Evolutionary conservation across 2,329 filamentous ascomycete genomes (phyloP), one percentile per base, ranked within the genome.

Genomic region (Elsinoe batatas): DNA sequence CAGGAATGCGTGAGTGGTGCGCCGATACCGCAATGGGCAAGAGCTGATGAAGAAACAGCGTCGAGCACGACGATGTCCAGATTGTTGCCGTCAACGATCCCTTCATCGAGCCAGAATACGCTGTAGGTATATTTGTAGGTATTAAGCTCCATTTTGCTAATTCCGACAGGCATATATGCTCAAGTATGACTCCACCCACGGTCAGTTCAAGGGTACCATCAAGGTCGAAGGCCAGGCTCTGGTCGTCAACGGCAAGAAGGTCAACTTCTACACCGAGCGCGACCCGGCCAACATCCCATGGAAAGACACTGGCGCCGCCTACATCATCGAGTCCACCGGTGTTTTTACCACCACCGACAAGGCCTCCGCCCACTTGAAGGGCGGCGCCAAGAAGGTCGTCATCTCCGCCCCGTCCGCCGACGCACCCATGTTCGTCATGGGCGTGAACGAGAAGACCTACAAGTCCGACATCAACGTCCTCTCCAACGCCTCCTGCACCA

Each of bases 341-440:
- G 91, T 96, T 73, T 97, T 97, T 88, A 97, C 91, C 81, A 96
- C 91, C 79, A 91, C 79, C 68, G 91, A 95, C 63, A 95, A 95
- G 88, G 91, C 91, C 73, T 82, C 81, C 70, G 88, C 87, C 67
- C 91, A 97, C 79, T 84, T 97, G 79, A 85, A 87, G 78, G 91
- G 91, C 73, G 91, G 91, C 75, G 91, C 91, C 75, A 96, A 96
- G 88, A 95, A 95, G 85, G 91, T 79, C 61, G 73, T 79, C 70
- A 79, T 91, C 82, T 93, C 88, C 65, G 88, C 88, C 70, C 88
- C 88, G 69, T 94, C 88, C 61, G 86, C 87, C 65, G 93, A 98
- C 79, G 93, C 93, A 71, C 91, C 91, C 73, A 98, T 98, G 93
- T 98, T 94, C 84, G 93, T 98, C 73, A 94, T 96, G 85, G 93